phyloP scores from a whole-genome alignment of 257 asterid genomes.

The Capsicum pubescens region DNA sequence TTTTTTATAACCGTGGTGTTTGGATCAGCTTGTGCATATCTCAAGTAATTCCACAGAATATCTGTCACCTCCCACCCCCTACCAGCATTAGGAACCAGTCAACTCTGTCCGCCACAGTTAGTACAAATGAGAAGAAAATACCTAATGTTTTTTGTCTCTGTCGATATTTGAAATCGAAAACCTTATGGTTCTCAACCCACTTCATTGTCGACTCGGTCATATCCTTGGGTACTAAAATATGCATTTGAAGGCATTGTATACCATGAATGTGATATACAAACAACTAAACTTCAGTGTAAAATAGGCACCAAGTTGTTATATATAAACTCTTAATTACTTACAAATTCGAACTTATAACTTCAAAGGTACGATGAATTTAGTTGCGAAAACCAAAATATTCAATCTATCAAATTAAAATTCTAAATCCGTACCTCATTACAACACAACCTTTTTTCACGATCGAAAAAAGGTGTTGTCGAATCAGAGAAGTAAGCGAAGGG shows the following conservation, averaged over 20 bases:
- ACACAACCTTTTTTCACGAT: neutral
- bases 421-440: neutral
- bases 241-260: neutral
- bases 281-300: neutral
- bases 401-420: neutral
- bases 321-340: too few relatives aligned
- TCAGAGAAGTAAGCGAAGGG: neutral
- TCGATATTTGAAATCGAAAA: neutral
- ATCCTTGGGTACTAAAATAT: neutral
- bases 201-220: neutral
- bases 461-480: neutral
- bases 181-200: neutral
- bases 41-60: too few relatives aligned
- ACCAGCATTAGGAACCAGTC: too few relatives aligned
- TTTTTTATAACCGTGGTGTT: neutral
- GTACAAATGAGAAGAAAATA: too few relatives aligned
- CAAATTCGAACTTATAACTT: neutral
- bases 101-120: too few relatives aligned
- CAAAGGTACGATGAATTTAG: neutral
- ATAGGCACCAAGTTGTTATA: neutral
- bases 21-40: neutral
- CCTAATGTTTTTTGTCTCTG: neutral
- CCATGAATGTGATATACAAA: neutral
- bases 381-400: neutral
- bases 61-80: too few relatives aligned